Base-by-base conservation (phyloP, 306 rosid genomes). In the Casuarina glauca region DNA sequence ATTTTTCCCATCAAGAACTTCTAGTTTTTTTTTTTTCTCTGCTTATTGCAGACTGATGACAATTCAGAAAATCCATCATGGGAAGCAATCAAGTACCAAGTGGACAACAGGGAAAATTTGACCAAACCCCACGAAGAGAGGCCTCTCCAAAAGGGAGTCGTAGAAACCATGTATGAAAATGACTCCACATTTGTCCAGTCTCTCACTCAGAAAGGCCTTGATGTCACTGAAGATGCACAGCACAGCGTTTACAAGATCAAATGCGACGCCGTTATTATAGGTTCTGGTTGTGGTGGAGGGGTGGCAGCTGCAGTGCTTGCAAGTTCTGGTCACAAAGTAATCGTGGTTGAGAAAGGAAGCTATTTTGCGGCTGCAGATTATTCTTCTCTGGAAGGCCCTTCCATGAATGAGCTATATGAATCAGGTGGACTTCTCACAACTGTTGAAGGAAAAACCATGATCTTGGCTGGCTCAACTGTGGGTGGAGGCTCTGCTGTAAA, bases 251-350 rank as follows among this genome's bases (percentile, higher is more conserved):
- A 83, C 91, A 87, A 81, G 82, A 87, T 95, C 89, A 93, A 89
- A 85, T 95, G 99, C 72, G 99, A 95, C 77, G 94, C 81, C 62
- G 95, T 89, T 32, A 61, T 95, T 57, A 89, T 91, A 2, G 97
- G 99, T 52, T 95, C 99, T 5, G 99, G 98, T 66, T 86, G 97
- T 4, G 97, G 99, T 0, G 99, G 99, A 61, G 97, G 99, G 72
- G 97, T 95, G 79, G 99, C 99, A 38, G 99, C 99, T 17, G 97
- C 97, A 42, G 82, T 91, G 74, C 94, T 95, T 54, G 97, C 97
- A 70, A 82, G 86, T 43, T 83, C 97, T 0, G 99, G 99, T 71
- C 83, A 80, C 32, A 95, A 95, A 83, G 98, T 95, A 51, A 44
- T 93, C 0, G 75, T 95, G 71, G 82, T 95, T 32, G 99, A 95